Evolutionary conservation across 2,329 filamentous ascomycete species (phyloP).

Genomic region (Ophiostoma montium): DNA sequence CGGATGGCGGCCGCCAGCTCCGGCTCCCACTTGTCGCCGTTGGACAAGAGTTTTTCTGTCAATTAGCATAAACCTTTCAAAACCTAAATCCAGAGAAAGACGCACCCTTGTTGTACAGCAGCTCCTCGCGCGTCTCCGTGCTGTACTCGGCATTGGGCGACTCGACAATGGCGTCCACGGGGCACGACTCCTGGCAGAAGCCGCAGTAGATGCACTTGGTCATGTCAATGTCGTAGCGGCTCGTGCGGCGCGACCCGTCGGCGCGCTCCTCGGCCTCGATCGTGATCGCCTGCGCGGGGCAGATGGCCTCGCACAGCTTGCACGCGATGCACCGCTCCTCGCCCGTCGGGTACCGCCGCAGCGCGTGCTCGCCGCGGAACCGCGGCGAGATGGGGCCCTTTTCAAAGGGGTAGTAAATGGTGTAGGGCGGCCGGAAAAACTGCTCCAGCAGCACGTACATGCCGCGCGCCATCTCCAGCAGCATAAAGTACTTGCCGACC

Average conservation of each 20-base stretch:
- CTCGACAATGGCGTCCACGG: conserved; percentile 78
- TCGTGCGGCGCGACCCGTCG: conserved; percentile 88
- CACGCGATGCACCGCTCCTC: conserved; percentile 99
- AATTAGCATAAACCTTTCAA: not conserved
- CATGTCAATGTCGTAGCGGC: conserved; percentile 99
- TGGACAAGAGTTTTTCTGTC: conserved; percentile 67
- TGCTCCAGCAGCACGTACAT: conserved; percentile 98
- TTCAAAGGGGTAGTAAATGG: conserved; percentile 97
- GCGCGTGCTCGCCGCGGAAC: conserved; percentile 95
- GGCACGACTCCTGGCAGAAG: conserved; percentile 97
- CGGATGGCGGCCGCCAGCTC: conserved; percentile 85
- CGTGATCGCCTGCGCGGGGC: conserved; percentile 94
- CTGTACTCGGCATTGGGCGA: conserved; percentile 49
- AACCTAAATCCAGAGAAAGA: not conserved
- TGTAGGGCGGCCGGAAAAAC: conserved; percentile 98
- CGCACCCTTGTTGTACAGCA: conserved; percentile 84
- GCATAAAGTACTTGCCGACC: conserved; percentile 83
- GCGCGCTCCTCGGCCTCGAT: conserved; percentile 98
- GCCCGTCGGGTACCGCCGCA: conserved; percentile 89
- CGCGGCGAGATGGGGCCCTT: conserved; percentile 96
- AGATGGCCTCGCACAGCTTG: conserved; percentile 98
- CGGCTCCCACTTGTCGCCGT: conserved; percentile 95
- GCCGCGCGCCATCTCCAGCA: conserved; percentile 90
- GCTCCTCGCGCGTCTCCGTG: conserved; percentile 67
- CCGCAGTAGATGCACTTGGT: conserved; percentile 99